A percentile compares a stretch with the other conserved stretches of the same genome.
phyloP scores from a whole-genome alignment of 2,329 filamentous ascomycete species.

The Talaromyces sp. region DNA sequence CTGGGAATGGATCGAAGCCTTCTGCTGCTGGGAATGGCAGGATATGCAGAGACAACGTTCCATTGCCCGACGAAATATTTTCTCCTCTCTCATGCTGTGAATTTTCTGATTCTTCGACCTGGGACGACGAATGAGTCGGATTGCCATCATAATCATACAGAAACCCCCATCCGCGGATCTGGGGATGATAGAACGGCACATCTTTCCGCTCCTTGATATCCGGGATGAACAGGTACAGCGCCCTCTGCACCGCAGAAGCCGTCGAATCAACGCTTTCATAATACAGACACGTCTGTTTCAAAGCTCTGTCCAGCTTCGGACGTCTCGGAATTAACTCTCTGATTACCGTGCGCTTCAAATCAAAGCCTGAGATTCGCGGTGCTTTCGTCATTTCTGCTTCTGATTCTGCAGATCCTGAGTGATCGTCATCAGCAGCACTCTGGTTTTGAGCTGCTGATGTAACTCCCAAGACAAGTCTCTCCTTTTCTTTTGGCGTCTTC shows the following conservation, averaged over 20 bases:
- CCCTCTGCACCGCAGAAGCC: slow-evolving; percentile 23
- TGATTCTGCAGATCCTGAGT: neutral
- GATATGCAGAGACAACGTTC: slow-evolving; percentile 51
- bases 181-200: slow-evolving; percentile 85
- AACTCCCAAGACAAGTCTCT: slow-evolving; percentile 18
- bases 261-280: slow-evolving; percentile 40
- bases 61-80: slow-evolving; percentile 19
- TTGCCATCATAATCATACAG: slow-evolving; percentile 53
- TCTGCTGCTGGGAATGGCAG: slow-evolving; percentile 42
- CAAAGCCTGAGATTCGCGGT: slow-evolving; percentile 29
- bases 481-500: slow-evolving; percentile 33
- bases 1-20: slow-evolving; percentile 32
- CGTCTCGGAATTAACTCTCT: slow-evolving; percentile 80
- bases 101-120: slow-evolving; percentile 19
- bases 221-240: slow-evolving; percentile 71
- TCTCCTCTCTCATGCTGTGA: neutral
- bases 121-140: slow-evolving; percentile 24
- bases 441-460: neutral
- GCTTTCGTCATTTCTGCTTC: slow-evolving; percentile 20
- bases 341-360: slow-evolving; percentile 62
- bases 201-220: slow-evolving; percentile 60
- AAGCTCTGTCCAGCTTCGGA: slow-evolving; percentile 64
- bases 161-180: slow-evolving; percentile 69
- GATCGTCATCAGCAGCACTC: neutral
- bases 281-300: slow-evolving; percentile 80